Evolutionary conservation across 2,329 filamentous ascomycete species (phyloP), one percentile per base, ranked within the genome.

Genomic region (Fusarium aywerte): DNA sequence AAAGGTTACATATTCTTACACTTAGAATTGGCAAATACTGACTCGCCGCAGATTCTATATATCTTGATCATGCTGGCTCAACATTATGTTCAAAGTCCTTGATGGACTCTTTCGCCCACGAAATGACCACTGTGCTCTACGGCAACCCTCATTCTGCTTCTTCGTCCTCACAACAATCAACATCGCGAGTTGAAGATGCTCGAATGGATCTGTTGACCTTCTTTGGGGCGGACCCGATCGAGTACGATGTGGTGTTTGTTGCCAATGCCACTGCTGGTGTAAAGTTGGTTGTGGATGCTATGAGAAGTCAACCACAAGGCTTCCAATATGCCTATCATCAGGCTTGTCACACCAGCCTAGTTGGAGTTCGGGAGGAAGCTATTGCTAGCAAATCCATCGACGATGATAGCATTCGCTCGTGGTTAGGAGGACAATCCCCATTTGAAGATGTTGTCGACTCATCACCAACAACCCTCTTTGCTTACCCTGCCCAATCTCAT

Each of bases 51-150:
- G 92, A 86, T 51, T 88, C 87, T 11, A 84, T 89, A 44, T 98
- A 97, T 77, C 89, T 98, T 57, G 95, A 98, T 73, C 94, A 98
- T 90, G 93, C 93, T 0, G 95, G 93, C n/a, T 92, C 92, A n/a
- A 95, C 94, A 0, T 82, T 91, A 1, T 92, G 91, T 75, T 83
- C 93, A 39, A 95, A 91, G 76, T 93, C 92, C 29, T 80, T 96
- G 23, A 89, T 98, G 77, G 90, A 95, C 68, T 83, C 81, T 23
- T 97, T 97, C 78, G 88, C 92, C 10, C 77, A 80, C n/a, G 92
- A 96, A 61, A 90, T 97, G 85, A 89, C 90, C 25, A 82, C 86
- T 5, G 91, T 89, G 71, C 82, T 98, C 1, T 93, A 94, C 70
- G 95, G 94, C 35, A 98, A 98, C 66, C 95, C 95, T 1, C 95